Evolutionary conservation across 257 asterid species (phyloP).

Genomic region (Primulina huaijiensis): DNA sequence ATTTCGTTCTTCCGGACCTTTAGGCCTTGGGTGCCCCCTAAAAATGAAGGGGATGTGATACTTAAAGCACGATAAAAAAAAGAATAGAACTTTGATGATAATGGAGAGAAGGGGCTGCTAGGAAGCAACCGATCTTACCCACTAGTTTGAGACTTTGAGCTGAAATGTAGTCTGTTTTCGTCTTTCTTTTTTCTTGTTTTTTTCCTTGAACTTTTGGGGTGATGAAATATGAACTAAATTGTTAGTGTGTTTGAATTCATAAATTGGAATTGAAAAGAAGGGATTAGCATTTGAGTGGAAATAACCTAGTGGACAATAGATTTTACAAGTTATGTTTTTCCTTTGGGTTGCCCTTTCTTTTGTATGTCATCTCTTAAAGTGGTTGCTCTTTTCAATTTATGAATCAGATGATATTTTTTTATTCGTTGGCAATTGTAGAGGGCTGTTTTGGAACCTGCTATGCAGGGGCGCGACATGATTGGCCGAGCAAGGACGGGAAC

Average conservation of each 20-base stretch:
- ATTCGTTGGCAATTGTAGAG: slow-evolving; percentile 35
- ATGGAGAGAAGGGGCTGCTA: background rate
- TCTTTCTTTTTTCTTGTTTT: too few species aligned
- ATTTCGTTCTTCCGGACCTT: background rate
- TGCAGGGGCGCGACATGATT: slow-evolving; percentile 92
- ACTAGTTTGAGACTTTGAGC: background rate
- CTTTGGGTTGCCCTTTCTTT: background rate
- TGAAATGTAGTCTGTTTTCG: background rate
- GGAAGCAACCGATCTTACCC: background rate
- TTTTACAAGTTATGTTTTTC: background rate
- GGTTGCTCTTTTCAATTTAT: background rate
- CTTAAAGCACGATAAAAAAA: too few species aligned
- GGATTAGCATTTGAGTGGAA: background rate
- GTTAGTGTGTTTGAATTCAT: slow-evolving; percentile 9
- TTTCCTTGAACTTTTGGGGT: background rate
- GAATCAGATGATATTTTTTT: background rate
- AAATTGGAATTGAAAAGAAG: slow-evolving; percentile 2
- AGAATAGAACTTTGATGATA: background rate
- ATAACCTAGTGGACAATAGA: background rate
- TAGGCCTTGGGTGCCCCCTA: background rate
- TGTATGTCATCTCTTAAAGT: background rate
- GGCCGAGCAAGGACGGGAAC: slow-evolving; percentile 97
- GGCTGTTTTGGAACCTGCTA: slow-evolving; percentile 85
- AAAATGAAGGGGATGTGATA: background rate
- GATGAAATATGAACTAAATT: background rate